Base-by-base conservation (phyloP, 257 asterid species). In the Rauvolfia tetraphylla region DNA sequence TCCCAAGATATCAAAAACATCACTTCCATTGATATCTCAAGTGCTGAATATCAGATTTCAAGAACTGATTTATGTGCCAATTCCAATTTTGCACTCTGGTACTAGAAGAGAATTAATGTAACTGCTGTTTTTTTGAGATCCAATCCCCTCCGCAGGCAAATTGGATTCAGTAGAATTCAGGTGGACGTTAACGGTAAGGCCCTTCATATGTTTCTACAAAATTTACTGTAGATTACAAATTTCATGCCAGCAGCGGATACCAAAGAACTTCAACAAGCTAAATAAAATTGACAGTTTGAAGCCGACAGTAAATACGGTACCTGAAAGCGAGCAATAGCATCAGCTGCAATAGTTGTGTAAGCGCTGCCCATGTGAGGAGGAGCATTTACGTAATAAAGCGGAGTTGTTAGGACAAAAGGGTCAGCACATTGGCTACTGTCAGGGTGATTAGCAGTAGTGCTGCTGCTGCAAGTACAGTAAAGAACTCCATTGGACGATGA, bases 321-420 rank as follows among this genome's bases (percentile, higher is more conserved):
- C 96, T 95, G 99, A 83, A 91, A 95, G 76, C 98, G 98, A 62
- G 99, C 97, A 39, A 92, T 86, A 57, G 96, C 88, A 70, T 92
- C 99, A 44, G 99, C 99, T 39, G 98, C 98, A 70, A 95, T 91
- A 82, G 98, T 91, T 67, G 99, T 91, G 76, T 95, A 95, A 69
- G 99, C 98, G 82, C 99, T 95, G 73, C 99, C 99, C 96, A 95
- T 91, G 70, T 92, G 97, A 58, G 99, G 99, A 49, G 98, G 97
- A 83, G 99, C 97, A 87, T 92, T 95, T 8, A 95, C 99, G 83
- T 95, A 95, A 82, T 95, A 95, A 81, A 92, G 97, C 44, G 98
- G 99, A 75, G 99, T 92, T 57, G 99, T 91, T 77, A 95, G 88
- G 67, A 95, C 93, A 83, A 90, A 89, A 25, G 86, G 83, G 46